A percentile compares a stretch with the other conserved stretches of the same genome.
These are phyloP conservation scores for Penicillium oxalicum DNA, from an alignment of 2,329 filamentous ascomycete genomes.

Conservation along the genomic window DNA sequence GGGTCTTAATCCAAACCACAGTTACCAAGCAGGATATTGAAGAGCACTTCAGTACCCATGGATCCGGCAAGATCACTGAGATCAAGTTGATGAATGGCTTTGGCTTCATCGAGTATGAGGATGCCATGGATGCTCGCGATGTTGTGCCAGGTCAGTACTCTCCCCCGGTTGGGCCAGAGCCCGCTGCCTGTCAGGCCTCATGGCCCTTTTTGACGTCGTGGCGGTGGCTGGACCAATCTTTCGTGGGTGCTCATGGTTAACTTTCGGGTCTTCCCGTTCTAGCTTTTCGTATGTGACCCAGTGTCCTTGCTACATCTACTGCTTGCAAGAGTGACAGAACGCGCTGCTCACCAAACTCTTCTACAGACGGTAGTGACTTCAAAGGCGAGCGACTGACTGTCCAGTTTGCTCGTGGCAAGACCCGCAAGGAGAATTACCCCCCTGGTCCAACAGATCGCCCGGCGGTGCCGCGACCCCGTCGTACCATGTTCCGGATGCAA, in stretches of 20 bases:
- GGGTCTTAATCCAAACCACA: conserved; percentile 36
- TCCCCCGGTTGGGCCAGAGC: not conserved
- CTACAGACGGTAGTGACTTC: conserved; percentile 86
- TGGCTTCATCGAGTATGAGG: conserved; percentile 99
- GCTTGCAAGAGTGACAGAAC: conserved; percentile 25
- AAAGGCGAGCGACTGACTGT: conserved; percentile 97
- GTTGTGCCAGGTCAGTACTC: conserved; percentile 81
- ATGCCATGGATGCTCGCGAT: conserved; percentile 95
- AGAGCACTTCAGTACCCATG: conserved; percentile 90
- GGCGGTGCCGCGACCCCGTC: conserved; percentile 69
- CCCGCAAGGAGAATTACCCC: conserved; percentile 57
- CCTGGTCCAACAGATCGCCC: conserved; percentile 58
- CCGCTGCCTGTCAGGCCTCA: not conserved
- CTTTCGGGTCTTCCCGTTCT: conserved; percentile 18
- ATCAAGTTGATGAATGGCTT: conserved; percentile 99
- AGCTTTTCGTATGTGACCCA: conserved; percentile 53
- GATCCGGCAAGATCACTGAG: conserved; percentile 94
- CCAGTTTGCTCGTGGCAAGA: conserved; percentile 90
- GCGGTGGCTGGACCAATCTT: conserved; percentile 11
- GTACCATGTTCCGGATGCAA: conserved; percentile 94
- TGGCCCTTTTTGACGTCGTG: not conserved
- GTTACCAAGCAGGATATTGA: conserved; percentile 97
- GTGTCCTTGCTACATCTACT: conserved; percentile 30
- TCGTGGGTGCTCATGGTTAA: conserved; percentile 3
- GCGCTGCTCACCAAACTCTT: conserved; percentile 41